Percentiles rank a stretch among this genome's conserved stretches.
phyloP scores from a whole-genome alignment of 371 early-diverging fungal species.

The Mucor sp. region DNA sequence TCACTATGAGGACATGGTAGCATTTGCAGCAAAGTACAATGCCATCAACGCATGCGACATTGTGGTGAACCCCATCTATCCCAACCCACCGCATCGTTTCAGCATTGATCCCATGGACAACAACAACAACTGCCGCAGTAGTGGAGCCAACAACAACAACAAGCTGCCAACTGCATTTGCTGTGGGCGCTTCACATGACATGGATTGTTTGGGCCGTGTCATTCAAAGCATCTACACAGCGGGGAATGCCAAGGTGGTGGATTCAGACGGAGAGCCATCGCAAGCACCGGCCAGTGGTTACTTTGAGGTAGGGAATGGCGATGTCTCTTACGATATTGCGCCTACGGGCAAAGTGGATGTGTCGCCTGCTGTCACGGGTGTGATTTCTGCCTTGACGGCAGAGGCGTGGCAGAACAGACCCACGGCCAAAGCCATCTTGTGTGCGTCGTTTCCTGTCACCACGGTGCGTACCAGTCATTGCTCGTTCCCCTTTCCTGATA shows the following conservation, averaged over 20 bases:
- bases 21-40: slow-evolving; percentile 58
- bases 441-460: slow-evolving; percentile 53
- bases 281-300: slow-evolving; percentile 32
- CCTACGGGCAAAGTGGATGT: slow-evolving; percentile 37
- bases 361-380: slow-evolving; percentile 46
- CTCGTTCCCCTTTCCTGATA: slow-evolving; percentile 56
- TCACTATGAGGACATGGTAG: slow-evolving; percentile 57
- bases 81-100: slow-evolving; percentile 21
- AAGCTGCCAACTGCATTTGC: slow-evolving; percentile 23
- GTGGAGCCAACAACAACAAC: too few species aligned
- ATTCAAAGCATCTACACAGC: slow-evolving; percentile 54
- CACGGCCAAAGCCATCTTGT: slow-evolving; percentile 56
- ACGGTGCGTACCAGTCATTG: slow-evolving; percentile 41
- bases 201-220: slow-evolving; percentile 55
- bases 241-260: slow-evolving; percentile 36
- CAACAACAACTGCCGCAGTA: neutral
- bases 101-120: slow-evolving; percentile 34
- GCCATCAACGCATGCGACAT: slow-evolving; percentile 27
- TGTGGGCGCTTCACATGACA: slow-evolving; percentile 54
- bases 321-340: slow-evolving; percentile 40
- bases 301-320: slow-evolving; percentile 44
- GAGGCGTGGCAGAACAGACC: slow-evolving; percentile 56
- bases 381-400: slow-evolving; percentile 46
- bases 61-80: slow-evolving; percentile 27
- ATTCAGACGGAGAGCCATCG: slow-evolving; percentile 27